Evolutionary conservation across 495 filamentous ascomycete genomes (phyloP).

Genomic region (Delitschia confertaspora): DNA sequence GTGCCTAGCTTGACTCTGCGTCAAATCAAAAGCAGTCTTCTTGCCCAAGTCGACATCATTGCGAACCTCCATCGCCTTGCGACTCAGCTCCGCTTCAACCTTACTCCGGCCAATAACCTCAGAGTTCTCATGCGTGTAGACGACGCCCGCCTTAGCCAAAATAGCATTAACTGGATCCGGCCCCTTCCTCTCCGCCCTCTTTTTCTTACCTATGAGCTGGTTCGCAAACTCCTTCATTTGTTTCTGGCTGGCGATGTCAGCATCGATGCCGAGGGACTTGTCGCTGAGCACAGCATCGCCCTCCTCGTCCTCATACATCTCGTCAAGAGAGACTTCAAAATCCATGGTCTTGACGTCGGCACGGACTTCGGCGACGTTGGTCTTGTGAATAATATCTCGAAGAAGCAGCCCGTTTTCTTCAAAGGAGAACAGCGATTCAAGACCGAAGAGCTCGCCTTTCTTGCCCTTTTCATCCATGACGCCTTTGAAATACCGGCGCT

Average conservation of each 20-base stretch:
- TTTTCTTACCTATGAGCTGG: conserved; percentile 42
- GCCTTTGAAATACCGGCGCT: conserved; percentile 92
- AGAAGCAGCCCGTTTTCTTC: conserved; percentile 72
- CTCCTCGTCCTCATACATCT: conserved; percentile 37
- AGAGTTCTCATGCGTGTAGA: conserved; percentile 93
- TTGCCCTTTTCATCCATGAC: conserved; percentile 72
- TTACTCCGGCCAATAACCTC: conserved; percentile 88
- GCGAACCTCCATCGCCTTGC: conserved; percentile 58
- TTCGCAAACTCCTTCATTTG: conserved; percentile 72
- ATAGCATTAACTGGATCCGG: conserved; percentile 83
- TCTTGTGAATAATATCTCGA: conserved; percentile 92
- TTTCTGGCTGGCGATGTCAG: conserved; percentile 41
- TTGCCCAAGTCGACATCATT: conserved; percentile 39
- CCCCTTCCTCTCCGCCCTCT: conserved; percentile 33
- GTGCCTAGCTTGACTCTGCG: conserved; percentile 11
- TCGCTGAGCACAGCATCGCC: conserved; percentile 44
- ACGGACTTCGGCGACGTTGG: conserved; percentile 87
- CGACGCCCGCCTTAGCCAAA: conserved; percentile 76
- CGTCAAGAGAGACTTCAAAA: conserved; percentile 50
- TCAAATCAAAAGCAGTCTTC: conserved; percentile 18
- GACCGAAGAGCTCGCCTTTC: conserved; percentile 91
- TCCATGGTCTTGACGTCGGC: conserved; percentile 74
- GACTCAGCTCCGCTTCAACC: conserved; percentile 70
- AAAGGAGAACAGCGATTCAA: conserved; percentile 78
- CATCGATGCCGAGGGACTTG: conserved; percentile 34